phyloP scores from a whole-genome alignment of 1,139 yeast species.

The Yamadazyma triangularis region DNA sequence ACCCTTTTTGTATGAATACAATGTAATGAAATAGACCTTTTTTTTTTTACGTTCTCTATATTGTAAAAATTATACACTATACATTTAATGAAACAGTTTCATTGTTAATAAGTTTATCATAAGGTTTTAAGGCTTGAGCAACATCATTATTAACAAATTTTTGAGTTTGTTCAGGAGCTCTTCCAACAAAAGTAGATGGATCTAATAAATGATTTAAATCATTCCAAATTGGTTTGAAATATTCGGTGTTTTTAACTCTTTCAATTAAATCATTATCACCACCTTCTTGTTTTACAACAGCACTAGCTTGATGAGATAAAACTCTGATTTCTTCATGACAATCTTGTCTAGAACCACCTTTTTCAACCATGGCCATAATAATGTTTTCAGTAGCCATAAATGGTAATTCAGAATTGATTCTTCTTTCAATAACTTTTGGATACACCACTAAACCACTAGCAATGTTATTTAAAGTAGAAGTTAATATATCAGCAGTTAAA shows the following conservation, averaged over 20 bases:
- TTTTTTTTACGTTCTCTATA: too few relatives aligned
- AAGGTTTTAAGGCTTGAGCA: slow-evolving; percentile 73
- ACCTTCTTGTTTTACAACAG: slow-evolving; percentile 96
- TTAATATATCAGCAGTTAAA: slow-evolving; percentile 87
- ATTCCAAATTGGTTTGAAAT: slow-evolving; percentile 86
- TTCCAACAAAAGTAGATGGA: slow-evolving; percentile 93
- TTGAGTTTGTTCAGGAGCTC: slow-evolving; percentile 98
- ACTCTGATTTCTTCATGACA: slow-evolving; percentile 98
- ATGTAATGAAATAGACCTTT: too few relatives aligned
- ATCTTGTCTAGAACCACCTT: slow-evolving; percentile 96
- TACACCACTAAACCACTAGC: slow-evolving; percentile 94
- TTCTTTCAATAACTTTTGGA: slow-evolving; percentile 97
- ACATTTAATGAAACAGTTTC: slow-evolving; percentile 56
- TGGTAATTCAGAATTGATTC: slow-evolving; percentile 91
- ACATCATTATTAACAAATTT: slow-evolving; percentile 86
- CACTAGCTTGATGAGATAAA: slow-evolving; percentile 94
- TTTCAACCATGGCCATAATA: slow-evolving; percentile 99
- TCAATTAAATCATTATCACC: slow-evolving; percentile 97
- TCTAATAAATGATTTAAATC: slow-evolving; percentile 78
- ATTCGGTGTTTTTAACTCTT: slow-evolving; percentile 71
- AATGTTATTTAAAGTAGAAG: slow-evolving; percentile 86
- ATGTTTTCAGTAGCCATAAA: slow-evolving; percentile 99
- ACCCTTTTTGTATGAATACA: too few relatives aligned
- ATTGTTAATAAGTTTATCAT: slow-evolving; percentile 51
- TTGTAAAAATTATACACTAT: too few relatives aligned